These are phyloP conservation scores for Cytospora leucostoma DNA, from an alignment of 2,329 filamentous ascomycete species.

Conservation along the genomic window DNA sequence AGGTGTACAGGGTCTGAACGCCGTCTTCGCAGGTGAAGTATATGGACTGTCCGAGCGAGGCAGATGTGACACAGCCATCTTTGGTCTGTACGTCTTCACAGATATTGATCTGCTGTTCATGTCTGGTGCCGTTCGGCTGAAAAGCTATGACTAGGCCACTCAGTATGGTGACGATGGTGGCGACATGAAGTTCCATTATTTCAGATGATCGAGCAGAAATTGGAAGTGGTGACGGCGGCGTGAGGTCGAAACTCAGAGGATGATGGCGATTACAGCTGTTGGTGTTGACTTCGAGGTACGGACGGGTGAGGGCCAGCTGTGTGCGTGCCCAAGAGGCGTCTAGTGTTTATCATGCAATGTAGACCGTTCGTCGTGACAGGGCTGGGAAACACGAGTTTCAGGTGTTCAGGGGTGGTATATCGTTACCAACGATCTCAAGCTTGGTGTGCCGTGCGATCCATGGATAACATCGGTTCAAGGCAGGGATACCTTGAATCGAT, in stretches of 20 bases:
- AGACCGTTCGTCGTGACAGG: neutral
- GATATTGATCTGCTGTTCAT: conserved; percentile 10
- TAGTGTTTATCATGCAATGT: neutral
- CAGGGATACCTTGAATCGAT: neutral
- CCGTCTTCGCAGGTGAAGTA: conserved; percentile 16
- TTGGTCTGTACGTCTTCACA: conserved; percentile 13
- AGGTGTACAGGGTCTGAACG: conserved; percentile 16
- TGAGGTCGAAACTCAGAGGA: neutral
- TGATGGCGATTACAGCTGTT: neutral
- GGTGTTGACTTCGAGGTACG: neutral
- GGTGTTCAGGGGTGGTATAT: neutral
- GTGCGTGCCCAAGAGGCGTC: neutral
- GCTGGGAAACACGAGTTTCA: neutral
- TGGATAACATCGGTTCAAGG: neutral
- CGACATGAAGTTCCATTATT: neutral
- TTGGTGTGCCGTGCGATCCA: too few relatives aligned
- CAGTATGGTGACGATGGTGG: conserved; percentile 1
- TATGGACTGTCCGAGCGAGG: conserved; percentile 15
- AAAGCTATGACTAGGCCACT: conserved; percentile 5
- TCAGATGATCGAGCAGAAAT: neutral
- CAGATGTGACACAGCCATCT: conserved; percentile 18
- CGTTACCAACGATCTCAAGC: neutral
- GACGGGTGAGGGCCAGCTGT: neutral
- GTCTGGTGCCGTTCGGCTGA: neutral
- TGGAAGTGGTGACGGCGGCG: neutral